Percentiles rank a stretch among this genome's conserved stretches.
These are phyloP conservation scores for Candida ipomoeae DNA, from an alignment of 805 yeast genomes.

Conservation along the genomic window DNA sequence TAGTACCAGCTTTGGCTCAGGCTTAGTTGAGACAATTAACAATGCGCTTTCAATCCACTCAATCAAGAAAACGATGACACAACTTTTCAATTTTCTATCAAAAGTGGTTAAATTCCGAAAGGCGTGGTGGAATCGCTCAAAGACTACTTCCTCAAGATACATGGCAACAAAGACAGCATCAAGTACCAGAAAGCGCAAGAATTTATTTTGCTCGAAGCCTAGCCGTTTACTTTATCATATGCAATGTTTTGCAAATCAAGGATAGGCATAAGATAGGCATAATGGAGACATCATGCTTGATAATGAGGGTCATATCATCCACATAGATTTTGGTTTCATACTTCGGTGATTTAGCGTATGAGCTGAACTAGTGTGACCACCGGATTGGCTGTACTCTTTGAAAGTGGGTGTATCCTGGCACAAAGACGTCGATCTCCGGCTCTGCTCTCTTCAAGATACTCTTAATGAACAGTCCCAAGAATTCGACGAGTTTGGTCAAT, in stretches of 20 bases:
- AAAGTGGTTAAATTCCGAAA: constrained; percentile 64
- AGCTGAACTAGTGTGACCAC: no score
- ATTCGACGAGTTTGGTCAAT: no score
- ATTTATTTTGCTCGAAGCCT: constrained; percentile 78
- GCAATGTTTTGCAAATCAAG: constrained; percentile 86
- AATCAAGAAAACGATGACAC: constrained; percentile 86
- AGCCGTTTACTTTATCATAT: constrained; percentile 88
- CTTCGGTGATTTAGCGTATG: no score
- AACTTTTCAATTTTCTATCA: constrained; percentile 62
- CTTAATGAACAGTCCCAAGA: no score
- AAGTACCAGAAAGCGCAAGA: constrained; percentile 73
- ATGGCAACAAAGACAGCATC: constrained; percentile 57
- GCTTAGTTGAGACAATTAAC: constrained; percentile 92
- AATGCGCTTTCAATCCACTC: constrained; percentile 93
- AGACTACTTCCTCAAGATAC: constrained; percentile 75
- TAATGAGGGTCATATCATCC: constrained; percentile 90
- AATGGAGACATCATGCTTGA: constrained; percentile 98
- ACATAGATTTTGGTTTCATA: constrained; percentile 79
- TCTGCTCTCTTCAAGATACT: no score
- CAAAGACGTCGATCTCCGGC: no score
- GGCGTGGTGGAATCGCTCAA: constrained; percentile 67
- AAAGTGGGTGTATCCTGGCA: no score
- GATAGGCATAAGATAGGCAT: constrained; percentile 95
- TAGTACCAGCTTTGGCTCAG: constrained; percentile 85
- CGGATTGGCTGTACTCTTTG: no score